Evolutionary conservation across 2,329 filamentous ascomycete species (phyloP), one percentile per base, ranked within the genome.

Genomic region (Beauveria sp.): DNA sequence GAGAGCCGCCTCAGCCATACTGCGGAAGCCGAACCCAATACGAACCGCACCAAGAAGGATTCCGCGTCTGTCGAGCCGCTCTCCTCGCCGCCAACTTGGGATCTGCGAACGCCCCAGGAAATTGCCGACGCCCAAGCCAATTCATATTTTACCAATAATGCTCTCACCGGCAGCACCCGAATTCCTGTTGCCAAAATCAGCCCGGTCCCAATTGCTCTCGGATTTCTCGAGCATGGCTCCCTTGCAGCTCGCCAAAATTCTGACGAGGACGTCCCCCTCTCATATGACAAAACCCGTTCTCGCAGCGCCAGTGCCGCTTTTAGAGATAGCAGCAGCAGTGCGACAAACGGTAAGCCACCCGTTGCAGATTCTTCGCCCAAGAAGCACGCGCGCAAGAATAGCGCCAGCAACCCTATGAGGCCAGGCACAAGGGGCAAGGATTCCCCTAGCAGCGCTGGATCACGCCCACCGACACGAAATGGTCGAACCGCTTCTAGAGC

Each of bases 111-210:
- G 22, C 88, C 90, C 2, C 90, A 92, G 66, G 92, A 96, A 70
- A 88, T 90, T 63, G 86, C 88, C 50, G 77, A 84, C 67, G 79
- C 83, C 71, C 74, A 83, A 69, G 76, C 75, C 46, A 77, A 77
- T 53, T 70, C 74, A 58, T 85, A 84, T 65, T 83, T 79, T 68
- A 72, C 79, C 66, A 73, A 76, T 69, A 83, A 74, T 74, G 82
- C 67, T 66, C 76, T 71, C 69, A 88, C 81, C 75, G 83, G 79
- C 77, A 84, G 76, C 77, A 96, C 93, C 50, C 86, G 91, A 59
- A 97, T 99, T 70, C 94, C 94, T 1, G 81, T 97, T 43, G 86
- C 91, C 34, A 92, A 91, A 68, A 78, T 83, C 16, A 96, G 91
- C 70, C 89, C 90, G 2, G 82, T 85, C 22, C 91, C 92, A 12